Base-by-base conservation (phyloP, 768 basidiomycete species). In the Mycena haematopus region DNA sequence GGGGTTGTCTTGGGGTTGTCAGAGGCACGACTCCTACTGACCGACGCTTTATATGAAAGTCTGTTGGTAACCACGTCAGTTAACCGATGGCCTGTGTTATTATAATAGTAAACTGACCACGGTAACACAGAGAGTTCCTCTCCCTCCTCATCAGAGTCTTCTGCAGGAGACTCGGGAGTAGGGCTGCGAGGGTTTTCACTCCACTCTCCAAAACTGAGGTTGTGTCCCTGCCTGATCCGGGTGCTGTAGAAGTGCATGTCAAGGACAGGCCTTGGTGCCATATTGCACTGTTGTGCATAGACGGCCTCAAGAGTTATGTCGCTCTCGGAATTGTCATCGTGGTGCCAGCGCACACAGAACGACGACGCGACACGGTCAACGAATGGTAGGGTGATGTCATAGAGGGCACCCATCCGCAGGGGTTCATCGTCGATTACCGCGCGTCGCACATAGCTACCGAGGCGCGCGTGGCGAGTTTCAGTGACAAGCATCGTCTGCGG, bases 331-430 rank as follows among this genome's bases (percentile, higher is more conserved):
- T 6, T 1, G 6, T 24, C n/a, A 21, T 52, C 33, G 10, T 17
- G 13, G 14, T 11, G 25, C 38, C 52, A 53, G 36, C 17, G 38
- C 14, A 53, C n/a, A 11, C 17, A 27, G 14, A 40, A 53, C 24
- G 38, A 53, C 13, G 38, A 40, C 19, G 19, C 52, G 8, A 19
- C 36, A 11, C 52, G 52, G 11, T 53, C 22, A 38, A 53, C 13
- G 24, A 40, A 11, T 10, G 52, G 38, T 10, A 53, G 15, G 1
- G 38, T 24, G 25, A 53, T 21, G 38, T 53, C 52, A 9, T 40
- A 53, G 24, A 53, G 52, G 13, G 8, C 10, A 9, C 52, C 52
- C 52, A 53, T 53, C 17, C 52, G 52, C 17, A 53, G 38, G 6
- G 25, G 24, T 13, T 24, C 6, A n/a, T 53, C 52, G 6, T 27